Percentiles rank a stretch among this genome's conserved stretches.
Conservation (phyloP, 2,329 filamentous ascomycete species). For the Ambrosiella beaveri region DNA sequence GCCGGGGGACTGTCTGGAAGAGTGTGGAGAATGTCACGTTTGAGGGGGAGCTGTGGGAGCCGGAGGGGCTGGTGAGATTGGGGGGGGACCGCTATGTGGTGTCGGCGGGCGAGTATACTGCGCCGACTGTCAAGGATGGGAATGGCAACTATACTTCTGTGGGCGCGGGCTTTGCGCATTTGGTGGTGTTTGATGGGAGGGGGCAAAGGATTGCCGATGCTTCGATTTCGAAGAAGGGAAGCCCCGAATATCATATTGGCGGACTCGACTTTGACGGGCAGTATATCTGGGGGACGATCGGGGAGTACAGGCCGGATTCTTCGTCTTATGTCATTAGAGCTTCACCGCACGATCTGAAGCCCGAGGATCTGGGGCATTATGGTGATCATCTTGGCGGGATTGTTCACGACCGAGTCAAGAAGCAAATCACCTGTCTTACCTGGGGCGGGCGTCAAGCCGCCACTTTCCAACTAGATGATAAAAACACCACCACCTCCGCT, state of each 20-base stretch:
- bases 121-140: conserved; percentile 23
- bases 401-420: conserved; percentile 23
- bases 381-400: conserved; percentile 30
- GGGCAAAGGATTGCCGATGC: conserved; percentile 28
- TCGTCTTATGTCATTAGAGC: conserved; percentile 26
- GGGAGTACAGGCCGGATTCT: conserved; percentile 30
- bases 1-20: conserved; percentile 26
- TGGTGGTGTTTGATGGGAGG: conserved; percentile 27
- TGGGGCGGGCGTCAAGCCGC: conserved; percentile 29
- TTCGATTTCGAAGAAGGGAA: conserved; percentile 23
- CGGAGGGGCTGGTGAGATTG: conserved; percentile 30
- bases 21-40: conserved; percentile 25
- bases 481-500: background rate
- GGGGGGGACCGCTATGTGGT: conserved; percentile 27
- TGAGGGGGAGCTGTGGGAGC: conserved; percentile 29
- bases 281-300: conserved; percentile 29
- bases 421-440: conserved; percentile 25
- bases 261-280: conserved; percentile 32
- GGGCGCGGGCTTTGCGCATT: conserved; percentile 27
- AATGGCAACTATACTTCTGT: conserved; percentile 33
- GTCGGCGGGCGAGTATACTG: conserved; percentile 27
- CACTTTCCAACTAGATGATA: conserved; percentile 20
- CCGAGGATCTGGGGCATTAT: conserved; percentile 21
- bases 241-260: conserved; percentile 28
- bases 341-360: conserved; percentile 22